Evolutionary conservation across 768 basidiomycete species (phyloP).

Genomic region (Xerocomellus dryophilus): DNA sequence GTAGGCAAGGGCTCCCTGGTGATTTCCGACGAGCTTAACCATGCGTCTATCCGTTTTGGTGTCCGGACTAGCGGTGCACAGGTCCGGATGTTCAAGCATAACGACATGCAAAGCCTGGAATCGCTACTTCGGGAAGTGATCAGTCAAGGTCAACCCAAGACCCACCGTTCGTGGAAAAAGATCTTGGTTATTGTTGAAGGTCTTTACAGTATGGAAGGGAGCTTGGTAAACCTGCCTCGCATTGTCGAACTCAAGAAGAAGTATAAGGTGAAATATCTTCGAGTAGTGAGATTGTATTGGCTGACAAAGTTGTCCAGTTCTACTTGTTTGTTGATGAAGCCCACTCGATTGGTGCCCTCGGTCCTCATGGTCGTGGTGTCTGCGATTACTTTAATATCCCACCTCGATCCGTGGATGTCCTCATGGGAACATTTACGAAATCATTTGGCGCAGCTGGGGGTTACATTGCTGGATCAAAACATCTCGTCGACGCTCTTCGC

Average conservation of each 20-base stretch:
- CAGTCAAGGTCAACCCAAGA: slow-evolving; percentile 96
- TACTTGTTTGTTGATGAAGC: slow-evolving; percentile 96
- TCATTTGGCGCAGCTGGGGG: slow-evolving; percentile 94
- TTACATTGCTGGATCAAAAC: slow-evolving; percentile 84
- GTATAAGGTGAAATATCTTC: slow-evolving; percentile 72
- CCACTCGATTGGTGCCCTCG: slow-evolving; percentile 94
- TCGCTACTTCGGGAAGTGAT: slow-evolving; percentile 81
- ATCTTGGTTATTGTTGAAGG: slow-evolving; percentile 94
- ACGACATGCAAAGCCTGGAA: slow-evolving; percentile 85
- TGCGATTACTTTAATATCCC: slow-evolving; percentile 89
- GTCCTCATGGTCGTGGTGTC: slow-evolving; percentile 92
- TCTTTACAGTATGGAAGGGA: slow-evolving; percentile 98
- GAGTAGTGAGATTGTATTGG: not conserved
- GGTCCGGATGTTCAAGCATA: slow-evolving; percentile 95
- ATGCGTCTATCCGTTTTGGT: slow-evolving; percentile 92
- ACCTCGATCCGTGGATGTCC: slow-evolving; percentile 79
- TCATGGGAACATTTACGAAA: slow-evolving; percentile 99
- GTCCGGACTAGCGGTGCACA: slow-evolving; percentile 84
- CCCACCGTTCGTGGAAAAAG: slow-evolving; percentile 99
- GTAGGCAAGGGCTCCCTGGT: slow-evolving; percentile 89
- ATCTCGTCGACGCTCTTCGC: slow-evolving; percentile 78
- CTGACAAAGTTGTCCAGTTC: slow-evolving; percentile 54
- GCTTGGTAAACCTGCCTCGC: slow-evolving; percentile 76
- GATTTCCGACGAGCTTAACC: slow-evolving; percentile 96
- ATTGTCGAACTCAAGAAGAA: slow-evolving; percentile 85